phyloP scores from a whole-genome alignment of 2,329 filamentous ascomycete genomes.

The Colletotrichum tanaceti region DNA sequence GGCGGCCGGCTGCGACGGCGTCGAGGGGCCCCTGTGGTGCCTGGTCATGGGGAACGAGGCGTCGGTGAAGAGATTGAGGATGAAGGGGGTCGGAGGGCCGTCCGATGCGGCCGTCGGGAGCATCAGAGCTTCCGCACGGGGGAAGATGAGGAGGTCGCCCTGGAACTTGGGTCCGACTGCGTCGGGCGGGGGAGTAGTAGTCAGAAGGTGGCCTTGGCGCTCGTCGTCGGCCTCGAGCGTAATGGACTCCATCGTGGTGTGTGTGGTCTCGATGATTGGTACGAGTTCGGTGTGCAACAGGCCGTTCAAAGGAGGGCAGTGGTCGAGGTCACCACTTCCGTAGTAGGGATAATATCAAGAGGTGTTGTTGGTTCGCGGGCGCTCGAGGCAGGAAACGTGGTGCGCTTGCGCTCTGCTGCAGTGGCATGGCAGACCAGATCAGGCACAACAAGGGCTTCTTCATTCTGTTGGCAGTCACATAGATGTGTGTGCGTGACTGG shows the following conservation, averaged over 20 bases:
- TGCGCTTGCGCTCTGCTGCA: not conserved
- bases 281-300: not conserved
- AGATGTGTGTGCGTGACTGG: too few species aligned
- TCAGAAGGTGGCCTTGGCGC: not conserved
- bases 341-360: too few species aligned
- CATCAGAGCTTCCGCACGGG: not conserved
- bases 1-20: not conserved
- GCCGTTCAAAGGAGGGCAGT: not conserved
- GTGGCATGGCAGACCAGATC: too few species aligned
- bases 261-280: not conserved
- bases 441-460: too few species aligned
- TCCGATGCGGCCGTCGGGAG: not conserved
- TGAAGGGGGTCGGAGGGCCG: not conserved
- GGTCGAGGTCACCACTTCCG: not conserved
- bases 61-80: slow-evolving; percentile 23
- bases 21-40: not conserved
- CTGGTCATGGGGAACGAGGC: slow-evolving; percentile 4
- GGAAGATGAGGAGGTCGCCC: slow-evolving; percentile 25
- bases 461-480: too few species aligned
- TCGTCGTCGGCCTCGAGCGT: not conserved
- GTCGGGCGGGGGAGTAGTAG: not conserved
- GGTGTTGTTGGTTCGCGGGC: too few species aligned
- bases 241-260: not conserved
- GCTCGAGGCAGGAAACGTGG: not conserved
- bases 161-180: not conserved